Base-by-base conservation (phyloP, 2,329 filamentous ascomycete genomes). In the Dothideomycetes sp. region DNA sequence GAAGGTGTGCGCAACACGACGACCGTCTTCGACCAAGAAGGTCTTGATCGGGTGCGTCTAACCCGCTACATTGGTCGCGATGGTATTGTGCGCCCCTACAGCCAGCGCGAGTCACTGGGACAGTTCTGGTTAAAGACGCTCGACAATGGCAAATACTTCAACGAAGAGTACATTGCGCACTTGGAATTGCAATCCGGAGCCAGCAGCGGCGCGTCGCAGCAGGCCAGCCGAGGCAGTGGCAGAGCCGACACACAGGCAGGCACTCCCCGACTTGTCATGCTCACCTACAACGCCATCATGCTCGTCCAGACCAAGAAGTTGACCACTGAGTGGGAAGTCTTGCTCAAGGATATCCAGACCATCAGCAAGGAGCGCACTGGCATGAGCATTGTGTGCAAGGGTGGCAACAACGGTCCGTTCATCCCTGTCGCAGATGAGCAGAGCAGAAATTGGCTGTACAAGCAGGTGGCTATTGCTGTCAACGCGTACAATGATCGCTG, bases 51-150 rank as follows among this genome's bases (percentile, higher is more conserved):
- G 36, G 87, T 94, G 17, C 84, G 91, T n/a, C 74, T 94, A 37
- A 84, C 88, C 4, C 83, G 91, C 14, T 95, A 94, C 65, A 86
- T 98, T 45, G 84, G 86, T 12, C 77, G 80, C 31, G 89, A 98
- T 58, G 91, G 91, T 31, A 84, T 98, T 44, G 88, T 98, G 24
- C 81, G 89, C 3, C 88, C 91, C 0, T 98, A 94, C 68, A 88
- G 81, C 41, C 84, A 94, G 57, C 84, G 91, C 34, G 91, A 98
- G 68, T 88, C 91, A 0, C 77, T 98, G 3, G 91, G 91, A 1
- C 91, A 98, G 60, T 95, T 86, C 68, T 98, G 91, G 93, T 79
- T 98, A 48, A 98, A 98, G 71, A 94, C 94, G 43, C 79, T 94
- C 9, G 91, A 98, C 63, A 91, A 95, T 48, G 91, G 91, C 45